Evolutionary conservation across 345 rosid genomes (phyloP).

Genomic region (Odontarrhena argentea): DNA sequence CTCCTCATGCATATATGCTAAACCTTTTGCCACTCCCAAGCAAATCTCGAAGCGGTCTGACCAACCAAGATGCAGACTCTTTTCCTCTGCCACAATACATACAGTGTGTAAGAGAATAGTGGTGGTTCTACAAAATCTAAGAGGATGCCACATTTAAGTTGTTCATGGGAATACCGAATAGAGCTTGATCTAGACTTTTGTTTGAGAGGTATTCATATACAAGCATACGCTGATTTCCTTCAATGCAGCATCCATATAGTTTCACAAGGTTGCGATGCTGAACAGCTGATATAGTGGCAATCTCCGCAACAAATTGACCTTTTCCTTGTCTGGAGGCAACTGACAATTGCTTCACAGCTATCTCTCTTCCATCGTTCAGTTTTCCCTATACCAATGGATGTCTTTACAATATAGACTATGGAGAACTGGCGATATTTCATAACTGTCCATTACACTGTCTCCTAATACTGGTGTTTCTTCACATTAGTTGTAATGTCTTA

Average conservation of each 20-base stretch:
- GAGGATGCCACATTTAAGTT: neutral
- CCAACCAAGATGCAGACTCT: constrained; percentile 50
- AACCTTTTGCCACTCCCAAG: constrained; percentile 44
- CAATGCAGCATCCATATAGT: constrained; percentile 69
- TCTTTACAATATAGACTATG: constrained; percentile 17
- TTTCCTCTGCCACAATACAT: constrained; percentile 44
- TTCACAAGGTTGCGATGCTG: constrained; percentile 78
- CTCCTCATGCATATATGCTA: constrained; percentile 48
- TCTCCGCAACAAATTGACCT: constrained; percentile 69
- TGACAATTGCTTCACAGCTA: constrained; percentile 76
- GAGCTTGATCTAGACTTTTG: constrained; percentile 74
- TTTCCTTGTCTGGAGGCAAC: constrained; percentile 70
- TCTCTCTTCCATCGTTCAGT: constrained; percentile 58
- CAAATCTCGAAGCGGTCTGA: constrained; percentile 44
- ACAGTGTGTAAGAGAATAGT: constrained; percentile 8
- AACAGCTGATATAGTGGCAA: constrained; percentile 72
- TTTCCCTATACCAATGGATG: constrained; percentile 40
- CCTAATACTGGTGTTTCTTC: neutral
- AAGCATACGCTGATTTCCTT: constrained; percentile 60
- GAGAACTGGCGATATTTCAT: constrained; percentile 5
- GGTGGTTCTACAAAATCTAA: neutral
- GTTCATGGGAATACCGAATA: constrained; percentile 49
- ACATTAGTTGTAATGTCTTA: constrained; percentile 15
- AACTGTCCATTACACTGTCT: constrained; percentile 2
- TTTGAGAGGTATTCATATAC: constrained; percentile 73